Evolutionary conservation across 2,329 filamentous ascomycete species (phyloP).

Genomic region (Scopulariopsis brevicaulis): DNA sequence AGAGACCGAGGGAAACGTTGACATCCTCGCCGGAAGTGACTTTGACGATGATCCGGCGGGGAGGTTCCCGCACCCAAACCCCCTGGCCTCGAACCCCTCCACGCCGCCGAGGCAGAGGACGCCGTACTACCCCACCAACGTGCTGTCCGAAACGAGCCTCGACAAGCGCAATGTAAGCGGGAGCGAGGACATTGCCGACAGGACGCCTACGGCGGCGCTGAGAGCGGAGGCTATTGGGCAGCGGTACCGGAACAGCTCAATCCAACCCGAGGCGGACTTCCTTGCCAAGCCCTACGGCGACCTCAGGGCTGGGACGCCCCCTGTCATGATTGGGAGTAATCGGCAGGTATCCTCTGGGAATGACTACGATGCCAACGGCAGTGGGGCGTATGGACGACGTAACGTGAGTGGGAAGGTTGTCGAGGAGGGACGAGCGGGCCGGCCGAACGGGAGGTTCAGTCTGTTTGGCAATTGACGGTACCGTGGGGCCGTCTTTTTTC

Average conservation of each 20-base stretch:
- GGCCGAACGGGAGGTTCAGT: background rate
- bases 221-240: conserved; percentile 7
- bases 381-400: conserved; percentile 29
- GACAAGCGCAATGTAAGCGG: conserved; percentile 31
- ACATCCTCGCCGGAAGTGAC: conserved; percentile 10
- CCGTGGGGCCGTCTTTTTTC: background rate
- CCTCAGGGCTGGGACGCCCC: conserved; percentile 39
- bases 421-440: conserved; percentile 52
- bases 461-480: background rate
- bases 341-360: conserved; percentile 49
- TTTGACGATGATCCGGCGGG: conserved; percentile 9
- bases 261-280: conserved; percentile 36
- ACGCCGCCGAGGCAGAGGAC: conserved; percentile 15
- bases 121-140: conserved; percentile 15
- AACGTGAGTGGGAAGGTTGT: conserved; percentile 64
- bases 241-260: conserved; percentile 26
- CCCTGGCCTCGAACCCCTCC: conserved; percentile 38
- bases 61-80: conserved; percentile 30
- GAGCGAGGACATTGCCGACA: conserved; percentile 34
- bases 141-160: conserved; percentile 31
- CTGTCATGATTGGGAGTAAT: conserved; percentile 34
- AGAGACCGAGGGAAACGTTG: conserved; percentile 21
- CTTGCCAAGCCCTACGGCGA: conserved; percentile 49
- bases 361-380: conserved; percentile 31
- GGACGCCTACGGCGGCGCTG: conserved; percentile 11